Base-by-base conservation (phyloP, 768 basidiomycete genomes). In the Podaxis carcinomalis region DNA sequence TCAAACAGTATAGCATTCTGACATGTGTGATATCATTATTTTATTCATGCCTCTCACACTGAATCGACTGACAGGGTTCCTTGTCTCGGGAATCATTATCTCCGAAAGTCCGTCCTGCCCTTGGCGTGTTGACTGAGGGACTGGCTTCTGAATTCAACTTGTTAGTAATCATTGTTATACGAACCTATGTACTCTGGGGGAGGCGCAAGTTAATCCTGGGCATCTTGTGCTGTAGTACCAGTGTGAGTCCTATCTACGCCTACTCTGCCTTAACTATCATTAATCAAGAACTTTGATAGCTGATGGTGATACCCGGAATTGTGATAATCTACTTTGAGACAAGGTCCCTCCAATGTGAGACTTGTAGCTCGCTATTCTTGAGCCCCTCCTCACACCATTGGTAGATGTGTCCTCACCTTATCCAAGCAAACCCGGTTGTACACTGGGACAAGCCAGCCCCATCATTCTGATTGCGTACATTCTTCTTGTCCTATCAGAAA, bases 111-210 rank as follows among this genome's bases (percentile, higher is more conserved):
- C 2, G 66, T 56, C 2, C 23, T 56, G 27, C 51, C 32, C 32
- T 25, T 47, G 14, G 46, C 44, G 32, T 1, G n/a, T 40, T 19
- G 19, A 23, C 23, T 23, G 23, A 23, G 23, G 2, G 36, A 14
- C n/a, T 16, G 6, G 1, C 6, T 44, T 32, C 28, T 32, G 28
- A 32, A 32, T 7, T 6, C 16, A 27, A 3, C 21, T 25, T 13
- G 9, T 4, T 56, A 79, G 75, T 66, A 4, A 76, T 79, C 32
- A 69, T 80, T 7, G 71, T 77, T 65, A 60, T 80, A 5, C 77
- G 78, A 5, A 80, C 78, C 5, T 78, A 78, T 58, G 79, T 78
- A 3, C 72, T 80, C 23, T 80, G 76, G 77, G 75, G 76, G 62
- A 68, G 78, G 13, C 73, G 68, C 56, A 75, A 72, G 7, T 54